Base-by-base conservation (phyloP, 345 rosid species). In the Lepidium sativum region DNA sequence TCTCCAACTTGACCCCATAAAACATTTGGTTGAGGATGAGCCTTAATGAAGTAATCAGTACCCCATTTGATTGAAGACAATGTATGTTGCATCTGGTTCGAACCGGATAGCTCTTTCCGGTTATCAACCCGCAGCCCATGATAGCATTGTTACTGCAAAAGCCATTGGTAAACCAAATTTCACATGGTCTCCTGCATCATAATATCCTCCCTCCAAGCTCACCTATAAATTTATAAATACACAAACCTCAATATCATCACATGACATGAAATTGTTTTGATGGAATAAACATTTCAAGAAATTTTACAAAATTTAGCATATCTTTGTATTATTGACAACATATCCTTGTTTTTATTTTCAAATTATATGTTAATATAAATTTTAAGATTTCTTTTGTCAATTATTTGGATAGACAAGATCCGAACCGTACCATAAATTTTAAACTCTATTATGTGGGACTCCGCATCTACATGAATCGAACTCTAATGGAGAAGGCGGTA, bases 91-190 rank as follows among this genome's bases (percentile, higher is more conserved):
- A 92, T 79, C 73, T 89, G 90, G 73, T 81, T 68, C 17, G 67
- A 45, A n/a, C 69, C 70, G 16, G 78, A 71, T 70, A 90, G 79
- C 55, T 87, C 82, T 59, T 82, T 85, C 15, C 81, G 74, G 76
- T 77, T 77, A 58, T 86, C 94, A 23, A 85, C 59, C 59, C 0
- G 81, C 79, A 6, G 94, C 91, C 96, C 94, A 86, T 1, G 96
- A 79, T 51, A 84, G 76, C 90, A 85, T 83, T 8, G 95, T 86
- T 20, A 80, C 76, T 7, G 78, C 79, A 45, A 80, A 91, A 7
- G 98, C 98, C 89, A 89, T 85, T 12, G 92, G 98, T 38, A 91
- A 73, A 25, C 98, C 96, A 59, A 91, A 91, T 78, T 88, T 91
- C 59, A 91, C 96, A 72, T 86, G 86, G 57, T 91, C 98, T 68